Percentiles rank a stretch among this genome's conserved stretches.
Evolutionary conservation across 441 rosid genomes (phyloP).

Genomic region (Corymbia citriodora): DNA sequence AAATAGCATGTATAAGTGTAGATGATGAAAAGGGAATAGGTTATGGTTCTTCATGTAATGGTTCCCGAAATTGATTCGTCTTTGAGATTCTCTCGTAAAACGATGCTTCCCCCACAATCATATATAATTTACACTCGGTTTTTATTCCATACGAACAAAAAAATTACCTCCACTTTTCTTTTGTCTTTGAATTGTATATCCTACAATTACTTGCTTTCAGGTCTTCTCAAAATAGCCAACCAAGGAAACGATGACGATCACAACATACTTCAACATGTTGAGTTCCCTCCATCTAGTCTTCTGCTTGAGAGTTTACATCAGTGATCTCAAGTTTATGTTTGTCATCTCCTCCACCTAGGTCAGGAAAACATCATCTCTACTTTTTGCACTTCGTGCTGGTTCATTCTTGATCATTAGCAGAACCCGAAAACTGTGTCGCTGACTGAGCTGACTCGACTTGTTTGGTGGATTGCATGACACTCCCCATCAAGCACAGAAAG

Average conservation of each 20-base stretch:
- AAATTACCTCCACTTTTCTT: background rate
- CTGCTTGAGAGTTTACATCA: background rate
- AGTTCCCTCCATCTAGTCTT: background rate
- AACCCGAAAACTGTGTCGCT: background rate
- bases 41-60: background rate
- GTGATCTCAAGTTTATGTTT: background rate
- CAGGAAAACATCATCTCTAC: background rate
- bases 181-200: background rate
- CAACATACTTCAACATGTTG: background rate
- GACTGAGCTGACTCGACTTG: background rate
- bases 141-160: background rate
- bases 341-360: background rate
- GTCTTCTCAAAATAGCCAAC: background rate
- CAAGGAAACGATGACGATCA: background rate
- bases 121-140: background rate
- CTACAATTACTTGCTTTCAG: background rate
- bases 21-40: background rate
- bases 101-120: background rate
- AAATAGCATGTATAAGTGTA: background rate
- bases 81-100: background rate
- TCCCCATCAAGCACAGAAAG: background rate
- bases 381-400: background rate
- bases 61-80: too few species aligned
- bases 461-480: background rate
- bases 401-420: background rate